Evolutionary conservation across 352 stramenopile genomes (phyloP), one percentile per base, ranked within the genome.

Genomic region (Globisporangium solare): DNA sequence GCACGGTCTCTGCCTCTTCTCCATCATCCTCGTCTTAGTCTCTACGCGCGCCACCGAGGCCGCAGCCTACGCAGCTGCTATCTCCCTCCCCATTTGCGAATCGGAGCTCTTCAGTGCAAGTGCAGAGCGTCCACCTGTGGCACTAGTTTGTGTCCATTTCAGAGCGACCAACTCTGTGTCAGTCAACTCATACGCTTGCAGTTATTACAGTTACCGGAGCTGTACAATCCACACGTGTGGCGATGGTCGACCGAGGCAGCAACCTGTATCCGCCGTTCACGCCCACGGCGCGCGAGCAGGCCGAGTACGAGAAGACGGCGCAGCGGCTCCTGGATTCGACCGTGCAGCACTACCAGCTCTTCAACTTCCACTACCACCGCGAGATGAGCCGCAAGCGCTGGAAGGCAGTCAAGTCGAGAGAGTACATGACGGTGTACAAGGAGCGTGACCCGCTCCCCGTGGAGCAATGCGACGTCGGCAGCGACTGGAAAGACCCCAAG

Each of bases 401-500:
- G 68, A 73, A 73, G 42, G 13, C 48, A 8, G 65, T 76, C 54
- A 73, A 67, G 56, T 58, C 46, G 0, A 61, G 62, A 18, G 65
- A 71, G 41, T 63, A 67, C 47, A 31, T 76, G 21, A 66, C 58
- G 1, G 58, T 76, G 18, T 76, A 71, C 63, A 70, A 71, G 47
- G 51, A 71, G 41, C 63, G 50, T 39, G 14, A 55, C 15, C 52
- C 60, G 39, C 39, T 43, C 1, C 20, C 31, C 1, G 8, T 6
- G 15, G 27, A 17, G 6, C 15, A 39, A 20, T 18, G 46, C 43
- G 51, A 58, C 41, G 24, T 43, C 2, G 31, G 20, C 31, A 32
- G 47, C 4, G 22, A 63, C 27, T 64, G 58, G 58, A 47, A 54
- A n/a, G 51, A 49, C 27, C 58, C 58, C 14, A 55, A 53, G 42